Conservation (phyloP, 202 grass and related monocot species). For the Dendrocalamus latiflorus region DNA sequence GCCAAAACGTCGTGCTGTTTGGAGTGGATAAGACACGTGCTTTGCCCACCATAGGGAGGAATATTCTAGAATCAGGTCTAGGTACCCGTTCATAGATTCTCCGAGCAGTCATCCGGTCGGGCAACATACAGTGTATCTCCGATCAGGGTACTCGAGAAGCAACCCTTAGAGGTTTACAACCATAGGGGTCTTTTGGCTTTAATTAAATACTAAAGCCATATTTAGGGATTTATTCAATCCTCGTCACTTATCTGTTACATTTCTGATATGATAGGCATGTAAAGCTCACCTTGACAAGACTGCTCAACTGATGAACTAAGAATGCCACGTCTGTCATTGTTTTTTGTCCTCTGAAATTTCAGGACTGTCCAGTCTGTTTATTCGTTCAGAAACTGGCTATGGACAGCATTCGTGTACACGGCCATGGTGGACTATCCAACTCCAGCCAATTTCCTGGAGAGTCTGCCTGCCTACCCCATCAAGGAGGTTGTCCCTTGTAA, state of each 20-base stretch:
- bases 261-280: neutral
- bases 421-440: constrained; percentile 94
- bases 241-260: neutral
- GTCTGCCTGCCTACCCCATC: constrained; percentile 76
- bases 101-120: too few species aligned
- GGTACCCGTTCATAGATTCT: too few species aligned
- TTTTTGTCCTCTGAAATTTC: neutral
- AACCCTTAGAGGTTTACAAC: too few species aligned
- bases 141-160: too few species aligned
- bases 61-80: too few species aligned
- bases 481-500: constrained; percentile 56
- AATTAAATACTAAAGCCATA: too few species aligned
- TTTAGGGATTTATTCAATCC: too few species aligned
- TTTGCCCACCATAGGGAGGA: too few species aligned
- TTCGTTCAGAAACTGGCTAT: constrained; percentile 66
- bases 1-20: too few species aligned
- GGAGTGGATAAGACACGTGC: too few species aligned
- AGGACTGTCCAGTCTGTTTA: constrained; percentile 45
- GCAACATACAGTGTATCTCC: too few species aligned
- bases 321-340: neutral
- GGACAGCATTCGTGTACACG: constrained; percentile 69
- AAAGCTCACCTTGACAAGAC: neutral
- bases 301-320: neutral
- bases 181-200: too few species aligned
- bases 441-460: constrained; percentile 65